Conservation (phyloP, 73 alveolate species). For the Blepharisma stoltei region DNA sequence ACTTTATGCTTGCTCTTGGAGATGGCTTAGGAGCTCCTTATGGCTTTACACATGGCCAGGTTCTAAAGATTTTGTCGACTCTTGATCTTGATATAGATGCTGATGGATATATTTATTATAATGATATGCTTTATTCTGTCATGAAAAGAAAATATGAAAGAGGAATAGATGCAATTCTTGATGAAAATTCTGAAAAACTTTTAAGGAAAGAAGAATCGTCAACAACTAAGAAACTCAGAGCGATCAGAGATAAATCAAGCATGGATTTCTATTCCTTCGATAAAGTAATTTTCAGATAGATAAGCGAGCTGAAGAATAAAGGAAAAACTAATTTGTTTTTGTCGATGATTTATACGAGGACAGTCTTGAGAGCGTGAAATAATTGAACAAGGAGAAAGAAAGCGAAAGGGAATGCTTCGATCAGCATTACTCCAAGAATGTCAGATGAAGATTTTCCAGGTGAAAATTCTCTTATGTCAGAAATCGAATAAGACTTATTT, state of each 20-base stretch:
- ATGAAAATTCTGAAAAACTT: neutral
- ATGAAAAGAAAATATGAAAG: constrained; percentile 37
- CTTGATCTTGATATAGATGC: constrained; percentile 34
- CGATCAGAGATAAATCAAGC: neutral
- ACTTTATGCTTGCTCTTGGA: constrained; percentile 31
- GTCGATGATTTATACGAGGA: neutral
- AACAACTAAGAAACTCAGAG: neutral
- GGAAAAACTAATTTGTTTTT: neutral
- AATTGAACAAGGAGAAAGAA: neutral
- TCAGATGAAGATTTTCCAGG: constrained; percentile 27
- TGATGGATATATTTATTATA: constrained; percentile 36
- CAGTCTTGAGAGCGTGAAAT: constrained; percentile 8
- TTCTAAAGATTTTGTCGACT: neutral
- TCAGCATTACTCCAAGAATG: constrained; percentile 18
- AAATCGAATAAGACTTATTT: constrained; percentile 45
- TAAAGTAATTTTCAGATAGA: neutral
- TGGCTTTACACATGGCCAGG: neutral
- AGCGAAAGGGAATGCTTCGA: constrained; percentile 19
- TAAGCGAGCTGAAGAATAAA: neutral
- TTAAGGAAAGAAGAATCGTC: constrained; percentile 3
- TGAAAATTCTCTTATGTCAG: constrained; percentile 2
- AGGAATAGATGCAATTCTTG: constrained; percentile 25
- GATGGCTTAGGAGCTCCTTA: constrained; percentile 22
- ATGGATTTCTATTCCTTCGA: neutral
- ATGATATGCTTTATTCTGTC: constrained; percentile 35